phyloP scores from a whole-genome alignment of 345 rosid genomes.

The Excoecaria cochinchinensis region DNA sequence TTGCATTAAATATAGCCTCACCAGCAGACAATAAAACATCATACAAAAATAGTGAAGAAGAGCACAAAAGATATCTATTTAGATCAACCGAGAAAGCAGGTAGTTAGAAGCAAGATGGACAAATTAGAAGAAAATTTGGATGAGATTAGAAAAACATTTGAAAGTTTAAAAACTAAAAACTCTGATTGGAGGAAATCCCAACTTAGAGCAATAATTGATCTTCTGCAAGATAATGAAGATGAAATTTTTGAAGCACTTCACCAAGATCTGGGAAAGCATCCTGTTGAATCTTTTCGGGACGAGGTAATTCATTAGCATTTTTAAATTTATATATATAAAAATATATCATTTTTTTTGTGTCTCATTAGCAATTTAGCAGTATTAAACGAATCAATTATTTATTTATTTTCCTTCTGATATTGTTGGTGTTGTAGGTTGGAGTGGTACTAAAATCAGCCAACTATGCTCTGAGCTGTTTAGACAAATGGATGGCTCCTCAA shows the following conservation, averaged over 20 bases:
- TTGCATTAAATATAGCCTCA: neutral
- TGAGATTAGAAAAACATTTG: conserved; percentile 59
- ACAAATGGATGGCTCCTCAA: conserved; percentile 73
- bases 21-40: neutral
- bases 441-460: conserved; percentile 55
- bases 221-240: conserved; percentile 59
- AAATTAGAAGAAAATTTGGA: conserved; percentile 31
- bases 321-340: too few species aligned
- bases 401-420: neutral
- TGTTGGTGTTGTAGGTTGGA: conserved; percentile 44
- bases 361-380: neutral
- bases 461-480: conserved; percentile 46
- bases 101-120: conserved; percentile 29
- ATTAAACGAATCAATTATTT: neutral
- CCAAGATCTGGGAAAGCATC: conserved; percentile 84
- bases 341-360: too few species aligned
- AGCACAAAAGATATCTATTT: neutral
- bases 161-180: conserved; percentile 54
- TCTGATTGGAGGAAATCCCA: conserved; percentile 76
- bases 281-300: conserved; percentile 70
- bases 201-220: conserved; percentile 48
- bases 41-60: neutral
- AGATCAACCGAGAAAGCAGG: too few species aligned
- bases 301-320: conserved; percentile 37
- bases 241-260: conserved; percentile 45